Evolutionary conservation across 2,329 filamentous ascomycete genomes (phyloP).

Genomic region (Aspergillus persii): DNA sequence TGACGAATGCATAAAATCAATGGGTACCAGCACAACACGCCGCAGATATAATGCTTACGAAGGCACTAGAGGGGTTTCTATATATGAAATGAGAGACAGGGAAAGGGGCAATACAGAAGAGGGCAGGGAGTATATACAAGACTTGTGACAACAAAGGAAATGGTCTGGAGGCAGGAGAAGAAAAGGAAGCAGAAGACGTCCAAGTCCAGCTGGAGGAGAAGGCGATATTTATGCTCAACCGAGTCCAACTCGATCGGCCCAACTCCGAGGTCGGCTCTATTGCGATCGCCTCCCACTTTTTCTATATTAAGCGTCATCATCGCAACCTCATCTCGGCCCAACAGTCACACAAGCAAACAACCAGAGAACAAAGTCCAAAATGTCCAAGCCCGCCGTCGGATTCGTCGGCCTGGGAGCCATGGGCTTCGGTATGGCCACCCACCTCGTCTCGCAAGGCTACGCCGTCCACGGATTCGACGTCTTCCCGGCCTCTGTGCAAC

Average conservation of each 20-base stretch:
- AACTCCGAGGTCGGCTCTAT: conserved; percentile 2
- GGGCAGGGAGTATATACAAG: too few relatives aligned
- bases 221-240: too few relatives aligned
- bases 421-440: conserved; percentile 78
- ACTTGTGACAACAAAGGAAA: too few relatives aligned
- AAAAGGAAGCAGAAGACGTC: neutral
- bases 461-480: conserved; percentile 70
- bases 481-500: conserved; percentile 64
- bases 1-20: too few relatives aligned
- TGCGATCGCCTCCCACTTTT: too few relatives aligned
- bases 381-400: conserved; percentile 53
- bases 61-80: too few relatives aligned
- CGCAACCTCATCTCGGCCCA: neutral
- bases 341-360: neutral
- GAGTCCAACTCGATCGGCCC: neutral
- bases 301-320: conserved; percentile 4
- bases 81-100: too few relatives aligned
- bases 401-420: conserved; percentile 78
- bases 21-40: too few relatives aligned
- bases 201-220: too few relatives aligned
- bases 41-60: too few relatives aligned
- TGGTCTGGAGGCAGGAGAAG: too few relatives aligned
- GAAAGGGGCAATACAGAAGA: too few relatives aligned
- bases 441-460: conserved; percentile 67
- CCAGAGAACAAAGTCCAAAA: conserved; percentile 15